Conservation (phyloP, 2,329 filamentous ascomycete genomes). For the Clonostachys rosea region DNA sequence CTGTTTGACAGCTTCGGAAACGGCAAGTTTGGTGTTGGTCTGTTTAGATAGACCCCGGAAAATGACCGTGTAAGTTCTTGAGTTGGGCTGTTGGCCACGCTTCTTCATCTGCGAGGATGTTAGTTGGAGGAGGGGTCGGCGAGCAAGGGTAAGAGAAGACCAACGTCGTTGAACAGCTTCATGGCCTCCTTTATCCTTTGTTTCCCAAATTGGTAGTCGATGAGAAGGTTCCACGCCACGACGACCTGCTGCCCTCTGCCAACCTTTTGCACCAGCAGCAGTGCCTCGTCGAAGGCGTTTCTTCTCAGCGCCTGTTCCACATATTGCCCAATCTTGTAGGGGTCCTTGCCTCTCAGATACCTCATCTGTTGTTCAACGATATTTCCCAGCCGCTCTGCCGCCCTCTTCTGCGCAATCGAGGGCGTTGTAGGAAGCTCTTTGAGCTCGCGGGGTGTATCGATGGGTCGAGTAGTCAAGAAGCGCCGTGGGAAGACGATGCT, state of each 20-base stretch:
- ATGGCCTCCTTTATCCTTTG: conserved; percentile 60
- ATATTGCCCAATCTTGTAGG: conserved; percentile 65
- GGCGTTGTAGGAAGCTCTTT: no score
- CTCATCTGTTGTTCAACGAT: conserved; percentile 2
- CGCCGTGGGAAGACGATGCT: no score
- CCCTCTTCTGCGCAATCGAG: not conserved
- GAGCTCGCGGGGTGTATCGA: no score
- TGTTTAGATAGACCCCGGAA: conserved; percentile 69
- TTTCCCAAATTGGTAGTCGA: conserved; percentile 64
- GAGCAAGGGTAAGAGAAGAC: not conserved
- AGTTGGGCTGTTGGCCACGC: conserved; percentile 72
- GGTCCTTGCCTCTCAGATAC: conserved; percentile 51
- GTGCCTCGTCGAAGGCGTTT: conserved; percentile 61
- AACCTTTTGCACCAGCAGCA: conserved; percentile 63
- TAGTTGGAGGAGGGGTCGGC: not conserved
- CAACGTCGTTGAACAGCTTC: conserved; percentile 80
- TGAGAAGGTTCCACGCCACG: conserved; percentile 85
- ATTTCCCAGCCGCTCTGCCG: not conserved
- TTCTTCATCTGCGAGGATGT: conserved; percentile 78
- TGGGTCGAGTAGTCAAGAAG: no score
- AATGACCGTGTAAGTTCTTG: conserved; percentile 78
- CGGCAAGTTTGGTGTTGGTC: conserved; percentile 50
- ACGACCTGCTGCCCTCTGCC: conserved; percentile 60
- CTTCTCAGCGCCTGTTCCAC: conserved; percentile 56
- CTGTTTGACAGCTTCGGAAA: conserved; percentile 66